These are phyloP conservation scores for Rhytidiadelphus loreus DNA, from an alignment of 225 moss, liverwort and hornwort species.

Conservation along the genomic window DNA sequence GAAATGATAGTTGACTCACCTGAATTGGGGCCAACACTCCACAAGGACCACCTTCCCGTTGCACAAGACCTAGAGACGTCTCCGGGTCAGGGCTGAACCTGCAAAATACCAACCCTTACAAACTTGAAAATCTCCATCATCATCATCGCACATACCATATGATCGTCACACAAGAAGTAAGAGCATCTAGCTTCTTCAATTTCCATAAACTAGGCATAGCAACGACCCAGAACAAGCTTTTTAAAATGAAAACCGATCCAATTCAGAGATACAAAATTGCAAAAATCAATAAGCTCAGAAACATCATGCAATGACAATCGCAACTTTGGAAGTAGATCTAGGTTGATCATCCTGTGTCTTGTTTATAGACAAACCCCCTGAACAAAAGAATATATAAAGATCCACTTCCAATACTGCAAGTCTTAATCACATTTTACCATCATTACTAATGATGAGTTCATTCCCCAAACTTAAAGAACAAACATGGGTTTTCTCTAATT, in stretches of 20 bases:
- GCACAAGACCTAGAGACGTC: conserved; percentile 92
- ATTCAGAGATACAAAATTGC: not conserved
- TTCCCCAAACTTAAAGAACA: not conserved
- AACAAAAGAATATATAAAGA: not conserved
- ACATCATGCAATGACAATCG: not conserved
- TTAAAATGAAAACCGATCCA: not conserved
- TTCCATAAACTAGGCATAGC: not conserved
- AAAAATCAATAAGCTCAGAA: not conserved
- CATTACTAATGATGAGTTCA: not conserved
- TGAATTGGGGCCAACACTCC: conserved; percentile 99
- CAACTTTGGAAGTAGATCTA: not conserved
- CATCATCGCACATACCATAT: not conserved
- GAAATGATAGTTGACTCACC: conserved; percentile 19
- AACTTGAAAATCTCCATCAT: not conserved
- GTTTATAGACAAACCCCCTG: not conserved
- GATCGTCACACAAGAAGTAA: not conserved
- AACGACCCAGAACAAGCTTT: not conserved
- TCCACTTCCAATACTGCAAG: not conserved
- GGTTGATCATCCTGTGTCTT: not conserved
- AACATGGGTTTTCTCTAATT: not conserved
- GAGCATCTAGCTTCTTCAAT: not conserved
- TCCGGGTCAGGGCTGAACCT: conserved; percentile 96
- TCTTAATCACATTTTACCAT: not conserved
- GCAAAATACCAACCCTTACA: conserved; percentile 2
- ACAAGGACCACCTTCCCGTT: conserved; percentile 96